Evolutionary conservation across 768 basidiomycete species (phyloP).

Genomic region (Tulasnella sp.): DNA sequence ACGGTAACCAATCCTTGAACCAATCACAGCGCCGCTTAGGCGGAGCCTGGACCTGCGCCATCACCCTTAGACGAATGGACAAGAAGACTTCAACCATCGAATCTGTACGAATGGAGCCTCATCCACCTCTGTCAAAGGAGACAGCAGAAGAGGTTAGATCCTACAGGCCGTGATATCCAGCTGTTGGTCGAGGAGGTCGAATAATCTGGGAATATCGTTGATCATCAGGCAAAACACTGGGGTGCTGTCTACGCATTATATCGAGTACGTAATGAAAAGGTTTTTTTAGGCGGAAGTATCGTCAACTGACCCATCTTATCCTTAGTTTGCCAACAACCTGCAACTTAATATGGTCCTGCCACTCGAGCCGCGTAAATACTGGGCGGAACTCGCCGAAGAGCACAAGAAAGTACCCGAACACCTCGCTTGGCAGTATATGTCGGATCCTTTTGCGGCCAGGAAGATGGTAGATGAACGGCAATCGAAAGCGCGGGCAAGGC

Average conservation of each 20-base stretch:
- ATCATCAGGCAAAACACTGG: constrained; percentile 64
- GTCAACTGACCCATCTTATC: neutral
- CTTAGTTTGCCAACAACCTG: constrained; percentile 64
- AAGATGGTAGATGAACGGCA: constrained; percentile 61
- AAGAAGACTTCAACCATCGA: constrained; percentile 66
- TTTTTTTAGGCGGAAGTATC: too few relatives aligned
- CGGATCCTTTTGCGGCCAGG: constrained; percentile 75
- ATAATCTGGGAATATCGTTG: neutral
- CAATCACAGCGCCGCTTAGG: constrained; percentile 21
- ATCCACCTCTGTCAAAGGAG: constrained; percentile 57
- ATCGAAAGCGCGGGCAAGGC: constrained; percentile 43
- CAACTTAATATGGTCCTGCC: constrained; percentile 72
- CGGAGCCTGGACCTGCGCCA: constrained; percentile 45
- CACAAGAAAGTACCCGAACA: constrained; percentile 62
- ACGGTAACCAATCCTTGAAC: neutral
- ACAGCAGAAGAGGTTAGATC: constrained; percentile 51
- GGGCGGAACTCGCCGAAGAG: constrained; percentile 64
- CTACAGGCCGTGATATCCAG: neutral
- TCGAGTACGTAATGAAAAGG: constrained; percentile 47
- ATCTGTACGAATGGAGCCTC: constrained; percentile 61
- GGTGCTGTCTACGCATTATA: constrained; percentile 82
- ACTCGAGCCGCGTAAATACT: constrained; percentile 78
- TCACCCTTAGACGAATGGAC: constrained; percentile 58
- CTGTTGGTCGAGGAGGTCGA: neutral
- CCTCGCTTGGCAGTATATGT: constrained; percentile 77